phyloP scores from a whole-genome alignment of 441 rosid species.

The Arabidopsis lyrata region DNA sequence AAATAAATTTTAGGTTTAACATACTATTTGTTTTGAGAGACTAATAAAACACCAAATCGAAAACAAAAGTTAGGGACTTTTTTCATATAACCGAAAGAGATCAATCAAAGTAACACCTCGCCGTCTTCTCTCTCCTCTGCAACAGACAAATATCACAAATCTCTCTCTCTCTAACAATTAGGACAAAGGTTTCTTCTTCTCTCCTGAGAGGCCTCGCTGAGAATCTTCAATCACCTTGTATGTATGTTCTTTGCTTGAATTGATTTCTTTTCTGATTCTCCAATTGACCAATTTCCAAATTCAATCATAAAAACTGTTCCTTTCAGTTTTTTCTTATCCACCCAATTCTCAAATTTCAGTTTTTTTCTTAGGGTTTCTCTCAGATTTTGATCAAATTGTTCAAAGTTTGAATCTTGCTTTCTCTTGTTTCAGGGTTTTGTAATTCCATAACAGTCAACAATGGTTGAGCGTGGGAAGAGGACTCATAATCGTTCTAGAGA shows the following conservation, averaged over 20 bases:
- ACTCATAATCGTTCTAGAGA: conserved; percentile 56
- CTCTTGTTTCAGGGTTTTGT: conserved; percentile 29
- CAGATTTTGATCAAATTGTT: neutral
- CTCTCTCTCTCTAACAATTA: neutral
- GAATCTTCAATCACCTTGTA: neutral
- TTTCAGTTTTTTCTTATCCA: conserved; percentile 25
- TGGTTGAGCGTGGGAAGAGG: conserved; percentile 89
- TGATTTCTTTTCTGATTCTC: conserved; percentile 2
- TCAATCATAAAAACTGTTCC: neutral
- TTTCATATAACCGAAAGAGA: conserved; percentile 7
- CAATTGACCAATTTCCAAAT: conserved; percentile 16
- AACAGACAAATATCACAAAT: too few relatives aligned
- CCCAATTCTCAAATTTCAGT: conserved; percentile 8
- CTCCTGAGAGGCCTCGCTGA: neutral
- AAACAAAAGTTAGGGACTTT: neutral
- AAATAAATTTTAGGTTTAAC: too few relatives aligned
- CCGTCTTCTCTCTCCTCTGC: conserved; percentile 30
- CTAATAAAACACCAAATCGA: conserved; percentile 1
- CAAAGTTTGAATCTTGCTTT: neutral
- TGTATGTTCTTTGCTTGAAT: neutral
- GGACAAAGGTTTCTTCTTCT: conserved; percentile 5
- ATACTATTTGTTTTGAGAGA: neutral
- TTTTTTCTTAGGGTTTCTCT: conserved; percentile 13
- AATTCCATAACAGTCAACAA: conserved; percentile 25
- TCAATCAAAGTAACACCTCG: conserved; percentile 20